Evolutionary conservation across 352 stramenopile genomes (phyloP).

Genomic region (Pythium rhizo-oryzae): DNA sequence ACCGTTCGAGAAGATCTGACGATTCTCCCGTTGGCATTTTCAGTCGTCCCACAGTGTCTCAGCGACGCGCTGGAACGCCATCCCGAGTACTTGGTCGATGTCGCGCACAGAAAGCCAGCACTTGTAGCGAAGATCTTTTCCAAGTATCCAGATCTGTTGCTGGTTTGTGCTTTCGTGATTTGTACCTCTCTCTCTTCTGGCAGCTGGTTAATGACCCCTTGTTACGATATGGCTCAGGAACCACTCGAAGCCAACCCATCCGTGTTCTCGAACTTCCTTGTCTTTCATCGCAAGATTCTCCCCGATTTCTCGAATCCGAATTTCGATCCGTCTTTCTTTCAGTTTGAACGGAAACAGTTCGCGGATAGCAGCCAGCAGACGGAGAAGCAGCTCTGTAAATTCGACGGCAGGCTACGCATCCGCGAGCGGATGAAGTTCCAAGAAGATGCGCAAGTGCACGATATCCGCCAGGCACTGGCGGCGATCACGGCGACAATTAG

Average conservation of each 20-base stretch:
- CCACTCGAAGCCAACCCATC: conserved; percentile 70
- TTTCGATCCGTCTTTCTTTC: conserved; percentile 56
- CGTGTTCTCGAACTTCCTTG: conserved; percentile 69
- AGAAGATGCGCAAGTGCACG: conserved; percentile 36
- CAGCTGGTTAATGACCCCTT: not conserved
- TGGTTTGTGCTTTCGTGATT: conserved; percentile 32
- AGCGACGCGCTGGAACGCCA: conserved; percentile 64
- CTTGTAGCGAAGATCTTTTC: conserved; percentile 65
- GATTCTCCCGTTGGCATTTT: conserved; percentile 52
- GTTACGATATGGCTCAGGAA: conserved; percentile 35
- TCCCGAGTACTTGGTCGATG: conserved; percentile 67
- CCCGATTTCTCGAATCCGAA: conserved; percentile 57
- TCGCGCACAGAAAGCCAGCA: conserved; percentile 63
- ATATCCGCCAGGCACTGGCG: conserved; percentile 23
- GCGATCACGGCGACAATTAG: conserved; percentile 17
- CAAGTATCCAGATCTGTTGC: conserved; percentile 66
- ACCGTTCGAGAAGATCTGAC: conserved; percentile 52
- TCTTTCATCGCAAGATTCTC: conserved; percentile 58
- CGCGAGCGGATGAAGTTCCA: conserved; percentile 46
- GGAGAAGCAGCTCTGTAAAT: conserved; percentile 40
- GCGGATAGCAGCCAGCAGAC: conserved; percentile 44
- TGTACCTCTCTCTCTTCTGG: not conserved
- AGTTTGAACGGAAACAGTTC: conserved; percentile 53
- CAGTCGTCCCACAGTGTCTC: conserved; percentile 56
- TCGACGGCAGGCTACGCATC: conserved; percentile 35